Conservation (phyloP, 345 rosid genomes). For the Citrus sp. region DNA sequence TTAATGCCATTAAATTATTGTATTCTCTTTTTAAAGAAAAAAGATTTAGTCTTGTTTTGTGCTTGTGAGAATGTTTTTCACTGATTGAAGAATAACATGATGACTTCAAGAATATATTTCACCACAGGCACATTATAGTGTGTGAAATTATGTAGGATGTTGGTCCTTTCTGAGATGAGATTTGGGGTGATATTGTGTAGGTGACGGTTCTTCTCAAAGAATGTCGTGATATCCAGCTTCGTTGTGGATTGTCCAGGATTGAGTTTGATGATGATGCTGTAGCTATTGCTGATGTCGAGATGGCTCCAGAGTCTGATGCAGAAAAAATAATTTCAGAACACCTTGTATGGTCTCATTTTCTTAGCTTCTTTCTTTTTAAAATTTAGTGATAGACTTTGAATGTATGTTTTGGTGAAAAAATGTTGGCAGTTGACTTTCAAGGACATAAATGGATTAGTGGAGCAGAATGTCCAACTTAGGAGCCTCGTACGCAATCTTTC, state of each 20-base stretch:
- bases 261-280: slow-evolving; percentile 40
- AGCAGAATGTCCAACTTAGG: slow-evolving; percentile 92
- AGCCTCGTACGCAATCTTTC: slow-evolving; percentile 82
- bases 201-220: slow-evolving; percentile 91
- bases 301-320: slow-evolving; percentile 49
- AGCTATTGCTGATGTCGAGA: slow-evolving; percentile 39
- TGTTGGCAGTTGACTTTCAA: slow-evolving; percentile 72
- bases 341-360: slow-evolving; percentile 50
- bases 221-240: slow-evolving; percentile 90
- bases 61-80: neutral
- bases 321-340: slow-evolving; percentile 74
- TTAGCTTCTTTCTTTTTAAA: neutral
- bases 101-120: neutral
- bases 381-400: slow-evolving; percentile 8
- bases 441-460: slow-evolving; percentile 93
- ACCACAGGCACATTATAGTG: neutral
- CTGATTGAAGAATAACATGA: neutral
- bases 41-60: neutral
- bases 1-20: neutral
- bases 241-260: slow-evolving; percentile 59
- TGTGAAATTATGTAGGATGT: neutral
- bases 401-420: slow-evolving; percentile 23
- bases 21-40: neutral
- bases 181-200: slow-evolving; percentile 27
- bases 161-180: neutral